phyloP scores from a whole-genome alignment of 225 moss, liverwort and hornwort species.

The Anthoceros angustus region DNA sequence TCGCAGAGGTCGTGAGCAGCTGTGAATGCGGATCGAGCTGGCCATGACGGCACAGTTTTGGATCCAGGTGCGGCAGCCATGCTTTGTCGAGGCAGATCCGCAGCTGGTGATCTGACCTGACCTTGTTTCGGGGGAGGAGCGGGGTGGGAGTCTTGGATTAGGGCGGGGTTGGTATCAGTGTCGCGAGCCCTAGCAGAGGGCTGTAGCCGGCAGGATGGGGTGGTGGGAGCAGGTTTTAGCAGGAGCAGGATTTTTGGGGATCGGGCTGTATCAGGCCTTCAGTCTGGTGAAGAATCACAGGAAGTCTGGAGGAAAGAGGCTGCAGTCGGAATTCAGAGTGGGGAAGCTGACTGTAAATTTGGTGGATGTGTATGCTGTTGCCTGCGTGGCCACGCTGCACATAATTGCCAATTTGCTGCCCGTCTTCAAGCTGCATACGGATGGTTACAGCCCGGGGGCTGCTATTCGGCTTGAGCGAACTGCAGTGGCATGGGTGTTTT shows the following conservation, averaged over 20 bases:
- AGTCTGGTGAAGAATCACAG: neutral
- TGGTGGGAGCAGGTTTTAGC: neutral
- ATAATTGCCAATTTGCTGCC: slow-evolving; percentile 42
- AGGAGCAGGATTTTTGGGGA: neutral
- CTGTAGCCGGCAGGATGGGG: neutral
- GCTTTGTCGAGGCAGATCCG: no score
- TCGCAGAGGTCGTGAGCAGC: no score
- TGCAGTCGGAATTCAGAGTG: neutral
- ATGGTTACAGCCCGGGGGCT: slow-evolving; percentile 38
- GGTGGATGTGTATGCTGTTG: slow-evolving; percentile 27
- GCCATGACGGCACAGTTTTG: no score
- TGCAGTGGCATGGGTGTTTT: slow-evolving; percentile 49
- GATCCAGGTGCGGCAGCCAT: no score
- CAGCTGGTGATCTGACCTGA: no score
- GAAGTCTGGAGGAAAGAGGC: neutral
- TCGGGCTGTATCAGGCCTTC: neutral
- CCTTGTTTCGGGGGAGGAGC: no score
- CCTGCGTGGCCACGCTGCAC: slow-evolving; percentile 43
- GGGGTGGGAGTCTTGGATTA: no score
- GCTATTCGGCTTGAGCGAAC: slow-evolving; percentile 59
- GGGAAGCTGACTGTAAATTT: slow-evolving; percentile 8
- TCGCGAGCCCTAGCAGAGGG: no score
- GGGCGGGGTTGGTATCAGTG: no score
- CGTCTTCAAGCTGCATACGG: slow-evolving; percentile 9
- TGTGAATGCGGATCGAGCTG: no score